Evolutionary conservation across 306 rosid species (phyloP).

Genomic region (Cotoneaster glaucophyllus): DNA sequence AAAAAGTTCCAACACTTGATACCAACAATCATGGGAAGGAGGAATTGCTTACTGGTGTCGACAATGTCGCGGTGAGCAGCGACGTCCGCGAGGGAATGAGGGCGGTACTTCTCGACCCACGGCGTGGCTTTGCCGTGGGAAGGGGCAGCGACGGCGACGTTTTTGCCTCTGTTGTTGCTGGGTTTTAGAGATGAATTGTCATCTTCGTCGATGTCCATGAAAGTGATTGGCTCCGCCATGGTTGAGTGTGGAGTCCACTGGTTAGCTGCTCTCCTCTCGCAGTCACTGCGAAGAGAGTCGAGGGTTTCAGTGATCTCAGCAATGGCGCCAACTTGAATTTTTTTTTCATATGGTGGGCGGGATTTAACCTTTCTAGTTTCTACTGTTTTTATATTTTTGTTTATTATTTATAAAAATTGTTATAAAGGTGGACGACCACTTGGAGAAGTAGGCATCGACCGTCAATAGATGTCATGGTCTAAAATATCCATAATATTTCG

Average conservation of each 20-base stretch:
- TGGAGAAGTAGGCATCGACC: no score
- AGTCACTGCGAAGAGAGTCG: neutral
- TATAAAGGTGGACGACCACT: no score
- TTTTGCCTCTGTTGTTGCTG: constrained; percentile 41
- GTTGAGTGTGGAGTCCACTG: neutral
- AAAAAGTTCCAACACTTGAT: neutral
- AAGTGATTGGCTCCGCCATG: constrained; percentile 45
- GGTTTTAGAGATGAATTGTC: constrained; percentile 12
- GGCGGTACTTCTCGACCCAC: constrained; percentile 96
- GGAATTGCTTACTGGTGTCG: constrained; percentile 62
- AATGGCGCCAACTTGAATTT: constrained; percentile 13
- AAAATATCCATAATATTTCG: no score
- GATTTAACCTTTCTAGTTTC: neutral
- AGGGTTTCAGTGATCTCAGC: neutral
- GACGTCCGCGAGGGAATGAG: constrained; percentile 84
- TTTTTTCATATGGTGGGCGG: neutral
- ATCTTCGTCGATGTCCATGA: constrained; percentile 60
- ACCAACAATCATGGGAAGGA: neutral
- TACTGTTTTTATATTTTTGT: no score
- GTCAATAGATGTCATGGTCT: no score
- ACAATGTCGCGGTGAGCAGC: constrained; percentile 97
- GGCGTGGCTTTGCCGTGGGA: constrained; percentile 43
- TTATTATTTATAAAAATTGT: no score
- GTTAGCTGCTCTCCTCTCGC: neutral
- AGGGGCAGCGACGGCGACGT: constrained; percentile 21